Conservation (phyloP, 2,329 filamentous ascomycete species). For the Teratosphaeria pseudoeucalypti region DNA sequence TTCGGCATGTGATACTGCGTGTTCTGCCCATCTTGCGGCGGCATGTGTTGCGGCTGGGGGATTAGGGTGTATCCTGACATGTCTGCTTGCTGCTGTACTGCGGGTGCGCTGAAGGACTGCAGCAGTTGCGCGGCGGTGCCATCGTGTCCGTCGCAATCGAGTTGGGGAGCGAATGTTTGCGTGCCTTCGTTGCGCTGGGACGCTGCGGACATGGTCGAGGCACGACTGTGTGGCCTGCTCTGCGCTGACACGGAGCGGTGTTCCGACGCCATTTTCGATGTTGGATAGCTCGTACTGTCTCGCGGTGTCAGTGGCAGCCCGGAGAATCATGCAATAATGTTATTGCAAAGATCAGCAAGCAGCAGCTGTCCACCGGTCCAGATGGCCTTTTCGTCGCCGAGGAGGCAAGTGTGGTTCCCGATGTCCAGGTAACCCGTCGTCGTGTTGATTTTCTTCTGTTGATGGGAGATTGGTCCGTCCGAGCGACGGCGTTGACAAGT, state of each 20-base stretch:
- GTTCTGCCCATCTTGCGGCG: slow-evolving; percentile 3
- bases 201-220: slow-evolving; percentile 25
- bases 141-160: background rate
- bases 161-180: slow-evolving; percentile 9
- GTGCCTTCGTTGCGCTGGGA: slow-evolving; percentile 18
- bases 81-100: slow-evolving; percentile 5
- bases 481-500: background rate
- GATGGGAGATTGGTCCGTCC: background rate
- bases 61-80: background rate
- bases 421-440: background rate
- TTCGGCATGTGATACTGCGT: background rate
- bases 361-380: background rate
- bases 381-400: background rate
- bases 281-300: background rate
- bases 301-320: background rate
- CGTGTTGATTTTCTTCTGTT: background rate
- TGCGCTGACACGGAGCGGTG: slow-evolving; percentile 18
- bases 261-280: slow-evolving; percentile 8
- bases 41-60: slow-evolving; percentile 11
- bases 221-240: slow-evolving; percentile 22
- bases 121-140: slow-evolving; percentile 22
- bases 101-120: slow-evolving; percentile 20
- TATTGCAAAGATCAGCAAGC: background rate
- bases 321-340: background rate
- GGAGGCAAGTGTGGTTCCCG: background rate